Percentiles rank a stretch among this genome's conserved stretches.
Conservation (phyloP, 495 filamentous ascomycete genomes). For the Penicillium paxilli region DNA sequence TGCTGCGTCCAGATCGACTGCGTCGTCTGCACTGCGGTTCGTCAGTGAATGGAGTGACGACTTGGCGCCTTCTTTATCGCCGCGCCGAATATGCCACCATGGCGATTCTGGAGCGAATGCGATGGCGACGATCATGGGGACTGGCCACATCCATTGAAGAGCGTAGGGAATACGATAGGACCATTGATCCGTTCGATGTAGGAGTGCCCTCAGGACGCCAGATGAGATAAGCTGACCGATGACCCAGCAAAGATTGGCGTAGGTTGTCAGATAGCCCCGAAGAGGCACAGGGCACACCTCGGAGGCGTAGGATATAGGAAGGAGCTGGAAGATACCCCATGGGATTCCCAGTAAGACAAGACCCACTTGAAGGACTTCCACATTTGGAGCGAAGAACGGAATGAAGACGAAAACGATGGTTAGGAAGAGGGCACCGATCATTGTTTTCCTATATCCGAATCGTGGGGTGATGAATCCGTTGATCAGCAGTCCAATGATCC, state of each 20-base stretch:
- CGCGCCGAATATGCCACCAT: constrained; percentile 79
- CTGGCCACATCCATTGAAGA: constrained; percentile 80
- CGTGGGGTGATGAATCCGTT: constrained; percentile 63
- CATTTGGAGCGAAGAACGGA: constrained; percentile 71
- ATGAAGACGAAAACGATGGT: constrained; percentile 62
- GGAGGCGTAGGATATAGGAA: constrained; percentile 75
- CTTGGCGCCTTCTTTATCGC: constrained; percentile 64
- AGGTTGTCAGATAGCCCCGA: constrained; percentile 70
- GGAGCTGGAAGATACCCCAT: constrained; percentile 78
- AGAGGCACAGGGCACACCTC: constrained; percentile 75
- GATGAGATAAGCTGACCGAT: constrained; percentile 70
- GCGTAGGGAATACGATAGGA: constrained; percentile 66
- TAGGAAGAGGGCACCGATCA: constrained; percentile 53
- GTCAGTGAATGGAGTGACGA: constrained; percentile 64
- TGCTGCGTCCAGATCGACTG: constrained; percentile 69
- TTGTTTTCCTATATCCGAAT: constrained; percentile 62
- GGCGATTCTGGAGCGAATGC: constrained; percentile 72
- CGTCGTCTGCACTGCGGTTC: constrained; percentile 48
- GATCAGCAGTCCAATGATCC: constrained; percentile 64
- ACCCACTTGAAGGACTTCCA: constrained; percentile 62
- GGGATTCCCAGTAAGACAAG: constrained; percentile 74
- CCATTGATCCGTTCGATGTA: constrained; percentile 54
- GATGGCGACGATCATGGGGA: constrained; percentile 67
- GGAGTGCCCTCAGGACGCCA: constrained; percentile 57
- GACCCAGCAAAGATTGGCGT: constrained; percentile 80